A percentile compares a stretch with the other conserved stretches of the same genome.
Conservation (phyloP, 2,329 filamentous ascomycete genomes). For the Fusarium poae region DNA sequence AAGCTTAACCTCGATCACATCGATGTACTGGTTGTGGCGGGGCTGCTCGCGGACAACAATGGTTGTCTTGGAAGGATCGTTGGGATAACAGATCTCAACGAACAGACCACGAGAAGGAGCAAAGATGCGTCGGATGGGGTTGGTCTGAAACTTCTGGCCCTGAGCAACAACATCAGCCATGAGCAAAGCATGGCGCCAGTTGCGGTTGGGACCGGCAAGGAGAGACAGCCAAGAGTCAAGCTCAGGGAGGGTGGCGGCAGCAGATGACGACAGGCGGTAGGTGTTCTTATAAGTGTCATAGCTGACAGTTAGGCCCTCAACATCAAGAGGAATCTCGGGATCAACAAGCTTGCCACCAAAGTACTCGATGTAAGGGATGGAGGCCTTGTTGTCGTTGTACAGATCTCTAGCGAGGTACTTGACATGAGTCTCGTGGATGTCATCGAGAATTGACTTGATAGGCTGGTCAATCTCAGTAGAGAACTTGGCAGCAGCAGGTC, state of each 20-base stretch:
- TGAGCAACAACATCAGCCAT: constrained; percentile 94
- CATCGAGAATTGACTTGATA: constrained; percentile 92
- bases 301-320: constrained; percentile 87
- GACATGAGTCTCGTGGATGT: constrained; percentile 91
- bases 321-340: constrained; percentile 76
- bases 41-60: constrained; percentile 91
- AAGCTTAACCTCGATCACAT: constrained; percentile 88
- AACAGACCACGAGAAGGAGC: constrained; percentile 87
- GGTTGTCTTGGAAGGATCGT: constrained; percentile 84
- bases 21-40: constrained; percentile 85
- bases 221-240: constrained; percentile 88
- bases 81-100: constrained; percentile 87
- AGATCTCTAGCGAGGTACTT: constrained; percentile 81
- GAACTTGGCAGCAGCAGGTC: constrained; percentile 91
- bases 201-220: constrained; percentile 85
- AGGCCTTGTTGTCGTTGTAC: constrained; percentile 78
- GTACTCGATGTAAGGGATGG: constrained; percentile 90
- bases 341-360: constrained; percentile 91
- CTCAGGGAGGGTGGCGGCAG: constrained; percentile 80
- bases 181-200: constrained; percentile 95
- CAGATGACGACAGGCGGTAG: constrained; percentile 83
- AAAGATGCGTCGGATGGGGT: constrained; percentile 93
- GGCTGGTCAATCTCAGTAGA: constrained; percentile 92
- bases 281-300: constrained; percentile 83
- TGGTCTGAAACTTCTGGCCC: constrained; percentile 96